Conservation (phyloP, 306 rosid genomes). For the Chamaecrista fasciculata region DNA sequence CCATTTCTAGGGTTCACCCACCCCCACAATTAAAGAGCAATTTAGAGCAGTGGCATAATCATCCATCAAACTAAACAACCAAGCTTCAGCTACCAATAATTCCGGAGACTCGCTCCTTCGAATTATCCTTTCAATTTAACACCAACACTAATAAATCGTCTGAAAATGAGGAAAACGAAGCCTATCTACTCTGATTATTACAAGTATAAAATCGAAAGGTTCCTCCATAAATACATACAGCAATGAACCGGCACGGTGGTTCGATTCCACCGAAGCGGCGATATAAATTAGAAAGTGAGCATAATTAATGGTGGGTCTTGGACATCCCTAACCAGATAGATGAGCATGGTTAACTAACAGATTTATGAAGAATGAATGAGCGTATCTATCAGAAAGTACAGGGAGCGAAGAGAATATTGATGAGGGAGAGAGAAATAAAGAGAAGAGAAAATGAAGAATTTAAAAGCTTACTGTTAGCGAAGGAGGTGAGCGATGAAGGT, state of each 20-base stretch:
- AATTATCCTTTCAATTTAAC: neutral
- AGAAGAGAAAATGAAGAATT: too few relatives aligned
- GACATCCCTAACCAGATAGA: conserved; percentile 19
- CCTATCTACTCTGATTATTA: conserved; percentile 8
- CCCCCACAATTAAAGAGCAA: conserved; percentile 11
- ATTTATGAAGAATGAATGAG: conserved; percentile 16
- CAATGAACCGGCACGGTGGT: conserved; percentile 38
- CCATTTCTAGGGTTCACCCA: conserved; percentile 24
- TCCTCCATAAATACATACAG: conserved; percentile 30
- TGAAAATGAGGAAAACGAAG: conserved; percentile 20
- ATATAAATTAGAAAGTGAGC: conserved; percentile 1
- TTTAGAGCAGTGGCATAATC: neutral
- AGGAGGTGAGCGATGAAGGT: conserved; percentile 35
- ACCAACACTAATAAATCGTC: neutral
- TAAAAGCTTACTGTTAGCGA: conserved; percentile 46
- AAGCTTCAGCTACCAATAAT: neutral
- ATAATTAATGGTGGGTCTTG: neutral
- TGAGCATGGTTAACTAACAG: neutral
- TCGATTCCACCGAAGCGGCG: conserved; percentile 38
- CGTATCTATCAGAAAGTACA: conserved; percentile 11
- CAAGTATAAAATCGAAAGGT: neutral
- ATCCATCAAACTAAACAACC: neutral
- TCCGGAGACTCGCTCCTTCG: neutral
- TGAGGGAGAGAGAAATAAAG: neutral
- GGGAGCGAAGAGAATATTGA: neutral